phyloP scores from a whole-genome alignment of 2,329 filamentous ascomycete genomes.

The Fusarium hainanense region DNA sequence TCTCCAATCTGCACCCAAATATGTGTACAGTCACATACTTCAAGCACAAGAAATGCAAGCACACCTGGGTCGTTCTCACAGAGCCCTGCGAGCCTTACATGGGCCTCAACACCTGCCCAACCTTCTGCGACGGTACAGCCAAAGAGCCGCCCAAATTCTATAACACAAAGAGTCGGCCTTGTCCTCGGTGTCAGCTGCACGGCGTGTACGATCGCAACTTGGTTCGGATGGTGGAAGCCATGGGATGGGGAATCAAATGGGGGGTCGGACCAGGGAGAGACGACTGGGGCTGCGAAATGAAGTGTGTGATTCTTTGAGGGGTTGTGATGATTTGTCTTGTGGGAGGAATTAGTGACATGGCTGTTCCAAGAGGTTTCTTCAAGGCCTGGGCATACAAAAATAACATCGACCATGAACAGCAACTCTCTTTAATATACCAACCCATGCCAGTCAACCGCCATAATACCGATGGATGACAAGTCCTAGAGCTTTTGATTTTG shows the following conservation, averaged over 20 bases:
- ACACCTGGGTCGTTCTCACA: conserved; percentile 63
- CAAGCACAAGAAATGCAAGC: conserved; percentile 61
- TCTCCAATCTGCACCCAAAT: background rate
- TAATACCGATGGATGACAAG: background rate
- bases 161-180: conserved; percentile 52
- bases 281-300: conserved; percentile 53
- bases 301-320: conserved; percentile 51
- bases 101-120: conserved; percentile 62
- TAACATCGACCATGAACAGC: background rate
- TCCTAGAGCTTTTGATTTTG: background rate
- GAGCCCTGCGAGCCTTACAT: conserved; percentile 60
- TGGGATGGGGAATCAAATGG: conserved; percentile 59
- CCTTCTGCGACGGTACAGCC: conserved; percentile 54
- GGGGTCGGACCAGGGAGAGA: conserved; percentile 57
- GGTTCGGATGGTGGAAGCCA: conserved; percentile 58
- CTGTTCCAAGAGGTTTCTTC: background rate
- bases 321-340: background rate
- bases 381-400: background rate
- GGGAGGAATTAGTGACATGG: background rate
- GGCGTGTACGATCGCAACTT: conserved; percentile 60
- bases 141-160: conserved; percentile 52
- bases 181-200: conserved; percentile 56
- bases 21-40: conserved; percentile 65
- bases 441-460: background rate
- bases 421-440: background rate